These are phyloP conservation scores for Xylaria sp. DNA, from an alignment of 2,329 filamentous ascomycete genomes.

Conservation along the genomic window DNA sequence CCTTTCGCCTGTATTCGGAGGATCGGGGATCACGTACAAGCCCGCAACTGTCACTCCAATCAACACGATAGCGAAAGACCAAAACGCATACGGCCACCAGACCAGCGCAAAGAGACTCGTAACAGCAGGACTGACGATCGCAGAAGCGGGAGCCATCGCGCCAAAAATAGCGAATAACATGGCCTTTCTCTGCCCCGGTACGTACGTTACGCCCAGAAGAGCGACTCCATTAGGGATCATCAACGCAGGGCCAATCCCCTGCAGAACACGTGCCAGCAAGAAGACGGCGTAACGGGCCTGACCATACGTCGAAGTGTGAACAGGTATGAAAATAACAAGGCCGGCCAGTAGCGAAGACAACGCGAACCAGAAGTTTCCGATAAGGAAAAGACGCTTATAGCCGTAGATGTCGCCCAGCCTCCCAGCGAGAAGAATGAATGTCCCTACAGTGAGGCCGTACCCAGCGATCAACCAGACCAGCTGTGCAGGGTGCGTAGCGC, in stretches of 20 bases:
- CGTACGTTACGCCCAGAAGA: slow-evolving; percentile 60
- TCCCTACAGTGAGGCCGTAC: slow-evolving; percentile 61
- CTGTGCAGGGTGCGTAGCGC: slow-evolving; percentile 54
- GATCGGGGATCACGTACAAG: slow-evolving; percentile 44
- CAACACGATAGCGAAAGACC: slow-evolving; percentile 44
- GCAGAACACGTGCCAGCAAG: slow-evolving; percentile 58
- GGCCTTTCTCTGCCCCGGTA: slow-evolving; percentile 53
- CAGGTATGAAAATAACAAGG: slow-evolving; percentile 53
- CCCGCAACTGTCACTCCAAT: slow-evolving; percentile 43
- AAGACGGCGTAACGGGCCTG: slow-evolving; percentile 47
- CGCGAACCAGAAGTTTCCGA: slow-evolving; percentile 62
- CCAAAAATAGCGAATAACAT: slow-evolving; percentile 51
- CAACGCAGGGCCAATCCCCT: slow-evolving; percentile 64
- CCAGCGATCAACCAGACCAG: slow-evolving; percentile 60
- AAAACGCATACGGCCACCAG: slow-evolving; percentile 50
- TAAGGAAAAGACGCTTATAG: slow-evolving; percentile 60
- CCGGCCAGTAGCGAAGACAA: slow-evolving; percentile 60
- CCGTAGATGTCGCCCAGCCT: slow-evolving; percentile 62
- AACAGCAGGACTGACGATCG: slow-evolving; percentile 47
- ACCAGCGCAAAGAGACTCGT: slow-evolving; percentile 45
- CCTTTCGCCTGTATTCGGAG: neutral
- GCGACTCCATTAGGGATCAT: slow-evolving; percentile 66
- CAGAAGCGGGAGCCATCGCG: slow-evolving; percentile 50
- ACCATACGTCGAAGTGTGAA: slow-evolving; percentile 14
- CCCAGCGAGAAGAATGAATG: slow-evolving; percentile 62